phyloP scores from a whole-genome alignment of 2,329 filamentous ascomycete genomes.

The Sphaerostilbella broomeana region DNA sequence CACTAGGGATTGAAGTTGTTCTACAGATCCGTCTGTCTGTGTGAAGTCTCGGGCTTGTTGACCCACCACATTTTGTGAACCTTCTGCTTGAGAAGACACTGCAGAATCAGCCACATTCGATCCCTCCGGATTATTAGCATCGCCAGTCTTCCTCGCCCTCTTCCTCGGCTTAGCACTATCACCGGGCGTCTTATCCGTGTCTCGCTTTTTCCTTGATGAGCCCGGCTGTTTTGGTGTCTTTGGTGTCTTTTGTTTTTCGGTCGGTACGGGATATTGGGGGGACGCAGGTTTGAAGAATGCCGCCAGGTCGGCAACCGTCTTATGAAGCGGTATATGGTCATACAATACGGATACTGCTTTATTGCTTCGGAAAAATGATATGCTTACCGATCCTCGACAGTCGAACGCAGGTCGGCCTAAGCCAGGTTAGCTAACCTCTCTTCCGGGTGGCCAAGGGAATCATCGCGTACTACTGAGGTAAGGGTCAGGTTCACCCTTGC shows the following conservation, averaged over 20 bases:
- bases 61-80: neutral
- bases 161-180: slow-evolving; percentile 23
- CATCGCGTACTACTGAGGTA: slow-evolving; percentile 35
- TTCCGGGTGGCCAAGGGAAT: slow-evolving; percentile 3
- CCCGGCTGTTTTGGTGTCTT: slow-evolving; percentile 23
- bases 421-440: slow-evolving; percentile 7
- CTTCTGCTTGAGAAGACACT: neutral
- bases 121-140: neutral
- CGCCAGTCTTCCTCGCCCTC: slow-evolving; percentile 21
- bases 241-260: slow-evolving; percentile 21
- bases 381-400: slow-evolving; percentile 45
- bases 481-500: slow-evolving; percentile 40
- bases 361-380: slow-evolving; percentile 43
- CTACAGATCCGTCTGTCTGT: neutral
- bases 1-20: slow-evolving; percentile 8
- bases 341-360: slow-evolving; percentile 47
- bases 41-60: no score
- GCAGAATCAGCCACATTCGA: neutral
- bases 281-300: slow-evolving; percentile 42
- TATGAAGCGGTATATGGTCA: slow-evolving; percentile 51
- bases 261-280: slow-evolving; percentile 21
- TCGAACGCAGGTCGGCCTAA: slow-evolving; percentile 53
- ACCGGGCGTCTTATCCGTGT: slow-evolving; percentile 18
- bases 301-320: slow-evolving; percentile 45
- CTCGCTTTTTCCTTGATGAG: slow-evolving; percentile 24